Conservation (phyloP, 768 basidiomycete species). For the Amanita pallidorosea region DNA sequence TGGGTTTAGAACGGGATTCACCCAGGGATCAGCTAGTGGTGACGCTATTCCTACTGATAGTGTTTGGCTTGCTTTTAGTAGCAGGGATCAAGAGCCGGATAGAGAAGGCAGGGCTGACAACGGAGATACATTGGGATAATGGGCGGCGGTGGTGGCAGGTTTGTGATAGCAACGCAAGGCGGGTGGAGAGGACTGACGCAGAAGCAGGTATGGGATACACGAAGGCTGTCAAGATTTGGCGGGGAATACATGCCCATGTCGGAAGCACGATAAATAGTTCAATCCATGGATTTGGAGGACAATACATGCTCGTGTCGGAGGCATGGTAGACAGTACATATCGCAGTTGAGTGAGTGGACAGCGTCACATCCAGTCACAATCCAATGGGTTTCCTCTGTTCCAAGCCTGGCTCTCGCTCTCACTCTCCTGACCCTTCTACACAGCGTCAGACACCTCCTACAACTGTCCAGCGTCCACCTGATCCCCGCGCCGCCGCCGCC, state of each 20-base stretch:
- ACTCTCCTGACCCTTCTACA: constrained; percentile 20
- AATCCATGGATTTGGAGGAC: too few species aligned
- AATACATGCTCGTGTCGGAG: too few species aligned
- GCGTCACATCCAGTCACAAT: constrained; percentile 6
- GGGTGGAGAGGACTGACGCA: neutral
- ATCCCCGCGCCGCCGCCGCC: constrained; percentile 46
- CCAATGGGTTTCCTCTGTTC: constrained; percentile 53
- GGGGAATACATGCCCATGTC: constrained; percentile 12
- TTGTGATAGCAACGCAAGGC: neutral
- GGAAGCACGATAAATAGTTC: constrained; percentile 8
- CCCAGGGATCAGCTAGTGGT: constrained; percentile 93
- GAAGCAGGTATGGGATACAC: constrained; percentile 42
- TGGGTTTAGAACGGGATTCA: constrained; percentile 72
- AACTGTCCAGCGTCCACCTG: constrained; percentile 16
- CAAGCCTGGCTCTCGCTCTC: constrained; percentile 26
- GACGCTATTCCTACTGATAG: constrained; percentile 78
- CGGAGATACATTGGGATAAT: constrained; percentile 50
- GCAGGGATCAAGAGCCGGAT: constrained; percentile 80
- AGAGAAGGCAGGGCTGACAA: constrained; percentile 63
- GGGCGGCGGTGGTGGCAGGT: constrained; percentile 83
- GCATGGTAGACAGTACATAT: too few species aligned
- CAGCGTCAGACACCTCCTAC: constrained; percentile 21
- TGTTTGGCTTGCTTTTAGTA: constrained; percentile 76
- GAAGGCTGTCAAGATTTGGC: constrained; percentile 34
- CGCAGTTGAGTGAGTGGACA: too few species aligned